Percentiles rank a stretch among this genome's conserved stretches.
These are phyloP conservation scores for Phytophthora fragariaefolia DNA, from an alignment of 352 stramenopile species.

Conservation along the genomic window DNA sequence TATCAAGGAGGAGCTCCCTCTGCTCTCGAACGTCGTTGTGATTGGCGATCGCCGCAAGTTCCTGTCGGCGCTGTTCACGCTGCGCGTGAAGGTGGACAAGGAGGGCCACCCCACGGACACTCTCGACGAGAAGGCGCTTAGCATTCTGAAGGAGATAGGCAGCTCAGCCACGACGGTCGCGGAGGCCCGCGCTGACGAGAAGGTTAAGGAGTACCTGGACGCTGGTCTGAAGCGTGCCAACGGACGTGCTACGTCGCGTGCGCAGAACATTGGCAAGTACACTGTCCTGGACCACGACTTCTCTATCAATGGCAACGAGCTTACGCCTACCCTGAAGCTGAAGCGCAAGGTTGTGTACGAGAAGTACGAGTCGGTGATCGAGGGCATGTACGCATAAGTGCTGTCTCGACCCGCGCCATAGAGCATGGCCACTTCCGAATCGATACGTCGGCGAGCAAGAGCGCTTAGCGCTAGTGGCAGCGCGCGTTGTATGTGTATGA, in stretches of 20 bases:
- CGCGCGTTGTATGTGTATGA: constrained; percentile 3
- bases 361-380: constrained; percentile 92
- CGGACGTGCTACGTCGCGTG: constrained; percentile 71
- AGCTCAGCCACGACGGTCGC: constrained; percentile 71
- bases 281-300: constrained; percentile 91
- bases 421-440: constrained; percentile 22
- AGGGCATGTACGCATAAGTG: constrained; percentile 87
- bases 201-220: constrained; percentile 81
- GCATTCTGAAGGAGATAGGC: constrained; percentile 66
- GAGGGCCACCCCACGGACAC: constrained; percentile 87
- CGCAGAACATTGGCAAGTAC: constrained; percentile 90
- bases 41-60: constrained; percentile 95
- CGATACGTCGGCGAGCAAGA: constrained; percentile 14
- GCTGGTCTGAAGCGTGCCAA: constrained; percentile 85
- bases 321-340: constrained; percentile 97
- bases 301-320: constrained; percentile 88
- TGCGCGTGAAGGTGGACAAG: constrained; percentile 81
- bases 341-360: constrained; percentile 93
- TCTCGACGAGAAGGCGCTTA: constrained; percentile 73
- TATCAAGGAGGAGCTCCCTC: constrained; percentile 88
- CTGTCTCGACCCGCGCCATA: constrained; percentile 3
- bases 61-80: constrained; percentile 87
- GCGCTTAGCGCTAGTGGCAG: background rate
- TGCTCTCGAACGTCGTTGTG: constrained; percentile 93
- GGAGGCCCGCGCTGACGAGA: constrained; percentile 74